phyloP scores from a whole-genome alignment of 176 grass and related monocot genomes.

The Neostapfia colusana region DNA sequence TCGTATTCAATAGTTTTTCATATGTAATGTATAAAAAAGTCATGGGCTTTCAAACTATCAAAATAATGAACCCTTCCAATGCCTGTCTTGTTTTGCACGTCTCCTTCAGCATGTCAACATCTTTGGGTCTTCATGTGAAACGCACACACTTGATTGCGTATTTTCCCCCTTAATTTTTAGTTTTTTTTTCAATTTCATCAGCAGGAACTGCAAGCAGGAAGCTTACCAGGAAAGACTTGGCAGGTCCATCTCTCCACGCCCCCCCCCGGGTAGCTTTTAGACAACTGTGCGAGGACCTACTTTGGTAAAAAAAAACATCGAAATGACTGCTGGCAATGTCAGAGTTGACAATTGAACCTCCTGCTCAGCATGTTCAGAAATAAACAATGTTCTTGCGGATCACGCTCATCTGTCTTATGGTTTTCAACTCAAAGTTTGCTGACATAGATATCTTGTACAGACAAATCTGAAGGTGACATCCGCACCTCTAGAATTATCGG shows the following conservation, averaged over 20 bases:
- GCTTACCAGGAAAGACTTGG: not conserved
- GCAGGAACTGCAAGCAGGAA: not conserved
- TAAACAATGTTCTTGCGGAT: constrained; percentile 30
- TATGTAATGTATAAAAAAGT: not conserved
- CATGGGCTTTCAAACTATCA: not conserved
- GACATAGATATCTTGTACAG: not conserved
- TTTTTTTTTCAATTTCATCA: not conserved
- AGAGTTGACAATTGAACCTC: constrained; percentile 21
- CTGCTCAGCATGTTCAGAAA: not conserved
- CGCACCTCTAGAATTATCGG: not conserved
- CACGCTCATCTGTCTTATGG: not conserved
- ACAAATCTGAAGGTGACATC: constrained; percentile 1
- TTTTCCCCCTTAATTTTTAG: not conserved
- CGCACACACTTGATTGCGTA: not conserved
- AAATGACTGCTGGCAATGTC: not conserved
- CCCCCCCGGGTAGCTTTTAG: constrained; percentile 4
- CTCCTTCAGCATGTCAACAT: not conserved
- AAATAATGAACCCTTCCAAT: constrained; percentile 22
- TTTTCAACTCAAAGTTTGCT: constrained; percentile 11
- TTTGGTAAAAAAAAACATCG: not conserved
- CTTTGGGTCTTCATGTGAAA: constrained; percentile 12
- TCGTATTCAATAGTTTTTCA: not conserved
- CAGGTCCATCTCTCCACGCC: not conserved
- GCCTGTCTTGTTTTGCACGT: not conserved
- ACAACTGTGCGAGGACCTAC: not conserved